Evolutionary conservation across 805 yeast species (phyloP), one percentile per base, ranked within the genome.

Genomic region (Middelhovenomyces tepae): DNA sequence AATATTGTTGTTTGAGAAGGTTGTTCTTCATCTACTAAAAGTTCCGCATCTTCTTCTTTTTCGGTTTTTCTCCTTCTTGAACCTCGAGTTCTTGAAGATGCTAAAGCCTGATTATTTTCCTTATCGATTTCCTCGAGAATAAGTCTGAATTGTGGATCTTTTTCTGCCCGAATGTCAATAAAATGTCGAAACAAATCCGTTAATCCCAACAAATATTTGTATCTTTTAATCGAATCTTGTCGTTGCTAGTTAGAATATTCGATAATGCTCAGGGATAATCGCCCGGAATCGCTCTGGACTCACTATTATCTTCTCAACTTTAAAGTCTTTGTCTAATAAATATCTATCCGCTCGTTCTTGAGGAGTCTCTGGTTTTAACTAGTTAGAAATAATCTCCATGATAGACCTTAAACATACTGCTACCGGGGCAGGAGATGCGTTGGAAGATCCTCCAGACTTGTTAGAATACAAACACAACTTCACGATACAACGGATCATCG

Each of bases 111-210:
- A 16, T 35, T 43, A 32, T 46, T 38, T 9, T 43, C 46, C 22
- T 17, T 27, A 27, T 49, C 54, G 7, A 58, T 60, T 27, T 55
- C 52, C 13, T 49, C 51, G 7, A 62, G 42, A 9, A 62, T 44
- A 27, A 34, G 37, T 16, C 40, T 37, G 48, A 86, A 72, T 13
- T 68, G 66, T 16, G 78, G 75, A 49, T 86, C 94, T 46, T 76
- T 75, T 34, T 82, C 70, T 7, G 94, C 85, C 43, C 78, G 72
- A 28, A 79, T 61, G 45, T 85, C 84, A 35, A 87, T 82, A 54
- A 87, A 87, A 49, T 83, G 83, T 19, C 93, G 75, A 53, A 87
- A 87, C 34, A 89, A 60, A 42, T 82, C 93, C 0, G 95, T 84
- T 19, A 87, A 62, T 1, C 85, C 78, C 28, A 87, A 61, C 14